Evolutionary conservation across 805 yeast genomes (phyloP).

Genomic region (Ogataea siamensis): DNA sequence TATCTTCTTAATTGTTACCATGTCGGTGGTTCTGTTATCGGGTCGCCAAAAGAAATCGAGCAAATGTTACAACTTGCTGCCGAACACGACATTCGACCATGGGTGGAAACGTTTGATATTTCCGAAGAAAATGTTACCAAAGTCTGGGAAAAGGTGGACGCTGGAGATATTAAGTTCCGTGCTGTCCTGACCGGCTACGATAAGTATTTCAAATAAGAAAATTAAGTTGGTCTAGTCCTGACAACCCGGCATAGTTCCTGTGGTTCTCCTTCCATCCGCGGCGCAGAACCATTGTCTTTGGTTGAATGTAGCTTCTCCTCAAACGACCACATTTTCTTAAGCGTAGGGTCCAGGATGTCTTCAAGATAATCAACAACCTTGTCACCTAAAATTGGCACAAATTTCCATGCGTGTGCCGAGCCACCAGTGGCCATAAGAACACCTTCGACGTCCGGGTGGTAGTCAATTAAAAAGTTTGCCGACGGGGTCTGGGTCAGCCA

Average conservation of each 20-base stretch:
- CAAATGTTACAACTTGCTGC: not conserved
- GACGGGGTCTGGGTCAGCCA: slow-evolving; percentile 29
- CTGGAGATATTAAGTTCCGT: not conserved
- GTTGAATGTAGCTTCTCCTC: slow-evolving; percentile 16
- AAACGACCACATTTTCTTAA: slow-evolving; percentile 26
- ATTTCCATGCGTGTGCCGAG: slow-evolving; percentile 31
- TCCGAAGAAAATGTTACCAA: not conserved
- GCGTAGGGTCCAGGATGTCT: slow-evolving; percentile 19
- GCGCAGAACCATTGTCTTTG: slow-evolving; percentile 27
- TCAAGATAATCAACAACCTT: slow-evolving; percentile 25
- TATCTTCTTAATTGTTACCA: too few species aligned
- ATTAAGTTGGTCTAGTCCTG: slow-evolving; percentile 9
- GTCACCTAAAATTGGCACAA: slow-evolving; percentile 29
- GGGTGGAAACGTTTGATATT: not conserved
- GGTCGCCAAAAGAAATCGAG: not conserved
- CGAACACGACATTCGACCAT: not conserved
- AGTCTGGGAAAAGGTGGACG: not conserved
- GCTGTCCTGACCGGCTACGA: not conserved
- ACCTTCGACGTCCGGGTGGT: slow-evolving; percentile 23
- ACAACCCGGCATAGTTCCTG: slow-evolving; percentile 19
- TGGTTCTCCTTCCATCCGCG: slow-evolving; percentile 27
- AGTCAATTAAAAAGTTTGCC: slow-evolving; percentile 26
- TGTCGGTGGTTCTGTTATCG: not conserved
- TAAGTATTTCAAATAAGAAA: not conserved
- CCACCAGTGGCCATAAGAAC: slow-evolving; percentile 29